Evolutionary conservation across 1,284 basidiomycete genomes (phyloP).

Genomic region (Pseudozyma flocculosa): DNA sequence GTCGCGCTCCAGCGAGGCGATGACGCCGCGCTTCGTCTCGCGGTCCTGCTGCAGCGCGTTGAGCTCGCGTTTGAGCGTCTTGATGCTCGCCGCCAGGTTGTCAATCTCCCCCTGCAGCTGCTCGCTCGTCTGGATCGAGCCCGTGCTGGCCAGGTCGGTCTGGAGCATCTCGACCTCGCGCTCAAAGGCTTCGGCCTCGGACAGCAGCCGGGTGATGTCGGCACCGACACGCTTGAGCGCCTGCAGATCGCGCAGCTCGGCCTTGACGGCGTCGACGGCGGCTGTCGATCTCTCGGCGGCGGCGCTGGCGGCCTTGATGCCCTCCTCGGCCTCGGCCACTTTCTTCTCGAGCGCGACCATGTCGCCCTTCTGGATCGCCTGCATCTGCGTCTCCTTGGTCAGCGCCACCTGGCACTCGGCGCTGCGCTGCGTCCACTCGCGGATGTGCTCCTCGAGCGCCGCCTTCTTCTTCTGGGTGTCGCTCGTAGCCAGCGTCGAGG

Average conservation of each 20-base stretch:
- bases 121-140: conserved; percentile 41
- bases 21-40: conserved; percentile 33
- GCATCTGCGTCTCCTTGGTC: conserved; percentile 60
- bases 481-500: conserved; percentile 32
- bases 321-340: conserved; percentile 65
- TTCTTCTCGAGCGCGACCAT: conserved; percentile 65
- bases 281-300: conserved; percentile 42
- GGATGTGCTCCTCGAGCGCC: conserved; percentile 68
- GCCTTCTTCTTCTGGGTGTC: conserved; percentile 63
- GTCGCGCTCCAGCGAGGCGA: conserved; percentile 33
- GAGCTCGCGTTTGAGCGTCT: conserved; percentile 42
- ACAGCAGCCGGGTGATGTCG: conserved; percentile 31
- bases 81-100: conserved; percentile 33
- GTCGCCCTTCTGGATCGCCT: conserved; percentile 33
- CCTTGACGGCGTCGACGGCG: conserved; percentile 19
- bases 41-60: conserved; percentile 37
- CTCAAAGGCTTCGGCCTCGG: conserved; percentile 21
- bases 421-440: conserved; percentile 50
- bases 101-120: conserved; percentile 45
- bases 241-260: conserved; percentile 34
- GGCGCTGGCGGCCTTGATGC: conserved; percentile 35
- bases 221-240: conserved; percentile 23
- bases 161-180: conserved; percentile 35
- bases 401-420: conserved; percentile 66
- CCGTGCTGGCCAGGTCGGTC: conserved; percentile 33